phyloP scores from a whole-genome alignment of 1,139 yeast genomes.

The Wickerhamomyces sp. region DNA sequence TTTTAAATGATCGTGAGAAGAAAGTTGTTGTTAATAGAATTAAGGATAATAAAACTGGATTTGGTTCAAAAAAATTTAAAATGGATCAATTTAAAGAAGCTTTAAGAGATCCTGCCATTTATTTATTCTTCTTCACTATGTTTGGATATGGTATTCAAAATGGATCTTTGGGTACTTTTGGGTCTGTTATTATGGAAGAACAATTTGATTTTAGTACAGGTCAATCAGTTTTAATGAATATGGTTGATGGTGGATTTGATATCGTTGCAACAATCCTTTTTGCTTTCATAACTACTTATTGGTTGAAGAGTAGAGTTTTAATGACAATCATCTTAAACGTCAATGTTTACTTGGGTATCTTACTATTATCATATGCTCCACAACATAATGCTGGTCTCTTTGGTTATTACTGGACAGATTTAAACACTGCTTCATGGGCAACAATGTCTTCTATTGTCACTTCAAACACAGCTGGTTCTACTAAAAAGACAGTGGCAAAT shows the following conservation, averaged over 20 bases:
- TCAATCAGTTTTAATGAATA: constrained; percentile 35
- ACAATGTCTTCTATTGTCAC: constrained; percentile 17
- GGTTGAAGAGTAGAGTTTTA: constrained; percentile 19
- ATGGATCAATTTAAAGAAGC: constrained; percentile 33
- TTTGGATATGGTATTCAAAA: constrained; percentile 20
- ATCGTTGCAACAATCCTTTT: neutral
- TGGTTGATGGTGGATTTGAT: constrained; percentile 17
- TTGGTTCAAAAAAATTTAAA: constrained; percentile 52
- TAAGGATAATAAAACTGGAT: constrained; percentile 45
- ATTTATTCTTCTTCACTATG: constrained; percentile 35
- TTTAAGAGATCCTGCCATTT: constrained; percentile 39
- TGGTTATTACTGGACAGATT: constrained; percentile 13
- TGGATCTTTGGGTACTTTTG: constrained; percentile 26
- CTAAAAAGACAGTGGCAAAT: constrained; percentile 45
- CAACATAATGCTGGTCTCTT: constrained; percentile 18
- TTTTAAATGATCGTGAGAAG: constrained; percentile 46
- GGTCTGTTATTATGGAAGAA: constrained; percentile 30
- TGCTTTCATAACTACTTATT: constrained; percentile 8
- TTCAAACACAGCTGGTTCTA: constrained; percentile 52
- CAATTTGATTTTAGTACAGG: constrained; percentile 33
- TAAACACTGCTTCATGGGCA: neutral
- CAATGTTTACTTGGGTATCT: neutral
- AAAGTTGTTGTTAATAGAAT: constrained; percentile 47
- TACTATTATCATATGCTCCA: neutral
- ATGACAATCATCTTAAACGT: neutral